Base-by-base conservation (phyloP, 805 yeast species). In the Ogataea nakhonphanomensis region DNA sequence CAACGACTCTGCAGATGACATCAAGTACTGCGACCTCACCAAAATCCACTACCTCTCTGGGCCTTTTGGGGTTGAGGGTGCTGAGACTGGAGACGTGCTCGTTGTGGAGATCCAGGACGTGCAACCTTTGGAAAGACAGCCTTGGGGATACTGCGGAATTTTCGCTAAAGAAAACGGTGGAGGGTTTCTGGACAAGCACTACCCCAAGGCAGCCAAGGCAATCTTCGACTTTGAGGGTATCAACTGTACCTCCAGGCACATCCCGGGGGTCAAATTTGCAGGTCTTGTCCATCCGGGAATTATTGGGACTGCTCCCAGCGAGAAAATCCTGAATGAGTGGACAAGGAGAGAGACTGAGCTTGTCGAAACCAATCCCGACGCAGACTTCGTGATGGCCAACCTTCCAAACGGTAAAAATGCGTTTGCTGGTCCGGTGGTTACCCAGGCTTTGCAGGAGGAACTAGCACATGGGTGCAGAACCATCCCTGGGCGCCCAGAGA, bases 91-190 rank as follows among this genome's bases (percentile, higher is more conserved):
- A 6, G 78, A 73, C 54, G 64, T 63, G n/a, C 52, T 73, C 26
- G 71, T 69, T 39, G 74, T 73, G 13, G 74, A 71, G 46, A 72
- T 73, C 42, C 69, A 67, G 49, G 78, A 73, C 46, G 74, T 73
- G 15, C 78, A 73, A 52, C 78, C 78, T 3, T 54, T 72, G 33
- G 74, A 71, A 39, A 60, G 71, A 49, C 75, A 69, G 45, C 75
- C 77, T 11, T 73, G 78, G 78, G 78, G 78, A 2, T 73, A 73
- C 51, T 65, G 70, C 49, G 78, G 76, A 9, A 57, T 73, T 4
- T 73, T 73, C 49, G 70, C 69, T 39, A 70, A 66, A 50, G 62
- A 61, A 45, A 72, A 73, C 44, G 78, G 78, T 4, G 78, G 78
- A 10, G 76, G 78, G 2, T 71, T 73, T 45, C 57, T 73, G 23